Percentiles rank a stretch among this genome's conserved stretches.
phyloP scores from a whole-genome alignment of 176 grass and related monocot species.

The Areca catechu region DNA sequence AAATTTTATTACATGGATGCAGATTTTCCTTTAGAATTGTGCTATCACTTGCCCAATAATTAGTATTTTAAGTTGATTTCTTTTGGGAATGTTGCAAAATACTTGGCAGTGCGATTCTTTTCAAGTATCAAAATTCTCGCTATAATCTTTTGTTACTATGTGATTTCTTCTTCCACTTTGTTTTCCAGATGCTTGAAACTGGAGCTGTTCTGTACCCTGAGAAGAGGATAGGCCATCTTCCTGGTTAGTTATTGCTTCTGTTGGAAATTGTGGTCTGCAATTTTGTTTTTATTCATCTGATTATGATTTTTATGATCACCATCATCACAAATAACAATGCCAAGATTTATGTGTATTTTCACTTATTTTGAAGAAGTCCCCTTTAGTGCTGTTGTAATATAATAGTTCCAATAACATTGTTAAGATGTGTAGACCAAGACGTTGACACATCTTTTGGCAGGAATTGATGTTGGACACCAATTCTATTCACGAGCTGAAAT shows the following conservation, averaged over 20 bases:
- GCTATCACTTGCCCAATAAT: too few relatives aligned
- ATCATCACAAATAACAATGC: too few relatives aligned
- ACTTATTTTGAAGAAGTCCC: too few relatives aligned
- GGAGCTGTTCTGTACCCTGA: slow-evolving; percentile 40
- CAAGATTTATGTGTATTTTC: too few relatives aligned
- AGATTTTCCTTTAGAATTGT: too few relatives aligned
- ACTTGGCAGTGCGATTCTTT: neutral
- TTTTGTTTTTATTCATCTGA: neutral
- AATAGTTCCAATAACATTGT: too few relatives aligned
- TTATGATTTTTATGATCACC: neutral
- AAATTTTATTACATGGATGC: too few relatives aligned
- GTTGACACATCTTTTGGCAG: slow-evolving; percentile 13
- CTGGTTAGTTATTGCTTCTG: slow-evolving; percentile 22
- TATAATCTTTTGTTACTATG: slow-evolving; percentile 7
- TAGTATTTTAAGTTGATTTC: too few relatives aligned
- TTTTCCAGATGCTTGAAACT: slow-evolving; percentile 41
- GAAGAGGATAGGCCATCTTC: slow-evolving; percentile 45
- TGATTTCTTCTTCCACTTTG: neutral
- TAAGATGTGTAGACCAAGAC: neutral
- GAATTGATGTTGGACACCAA: slow-evolving; percentile 61
- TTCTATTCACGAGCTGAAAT: slow-evolving; percentile 87
- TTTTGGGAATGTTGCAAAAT: too few relatives aligned
- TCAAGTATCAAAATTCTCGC: neutral
- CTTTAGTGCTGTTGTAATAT: too few relatives aligned
- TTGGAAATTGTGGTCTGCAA: neutral